phyloP scores from a whole-genome alignment of 2,329 filamentous ascomycete species.

The Cordyceps tenuipes region DNA sequence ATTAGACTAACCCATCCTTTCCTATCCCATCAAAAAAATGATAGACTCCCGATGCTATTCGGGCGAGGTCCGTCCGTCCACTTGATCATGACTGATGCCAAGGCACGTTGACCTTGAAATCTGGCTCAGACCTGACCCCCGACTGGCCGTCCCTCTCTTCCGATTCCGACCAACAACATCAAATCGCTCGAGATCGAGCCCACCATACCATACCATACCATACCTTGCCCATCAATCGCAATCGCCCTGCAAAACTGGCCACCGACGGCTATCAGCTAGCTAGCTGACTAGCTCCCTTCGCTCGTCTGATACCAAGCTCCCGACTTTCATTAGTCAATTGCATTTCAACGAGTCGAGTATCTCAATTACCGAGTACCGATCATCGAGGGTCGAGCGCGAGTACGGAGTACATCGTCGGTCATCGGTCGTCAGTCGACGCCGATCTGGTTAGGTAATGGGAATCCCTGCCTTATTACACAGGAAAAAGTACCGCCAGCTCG shows the following conservation, averaged over 20 bases:
- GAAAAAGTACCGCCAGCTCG: too few species aligned
- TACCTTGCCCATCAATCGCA: too few species aligned
- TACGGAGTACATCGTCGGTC: background rate
- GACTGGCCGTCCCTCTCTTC: background rate
- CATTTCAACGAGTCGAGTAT: too few species aligned
- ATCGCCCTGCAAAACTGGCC: background rate
- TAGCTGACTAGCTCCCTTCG: background rate
- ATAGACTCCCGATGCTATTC: background rate
- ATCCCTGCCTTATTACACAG: too few species aligned
- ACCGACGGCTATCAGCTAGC: background rate
- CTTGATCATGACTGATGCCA: background rate
- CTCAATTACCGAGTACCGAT: too few species aligned
- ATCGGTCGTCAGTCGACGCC: background rate
- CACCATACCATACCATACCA: background rate
- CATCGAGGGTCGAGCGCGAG: too few species aligned
- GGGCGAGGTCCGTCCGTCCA: background rate
- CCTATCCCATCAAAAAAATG: background rate
- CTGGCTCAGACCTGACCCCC: background rate
- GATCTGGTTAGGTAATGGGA: slow-evolving; percentile 3
- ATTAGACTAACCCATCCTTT: background rate
- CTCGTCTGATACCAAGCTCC: background rate
- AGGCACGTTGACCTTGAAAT: too few species aligned
- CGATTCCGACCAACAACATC: background rate
- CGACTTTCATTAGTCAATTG: background rate
- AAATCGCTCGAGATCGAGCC: background rate